Evolutionary conservation across 139 green algal species (phyloP).

Genomic region (Chlamydomonas asymmetrica): DNA sequence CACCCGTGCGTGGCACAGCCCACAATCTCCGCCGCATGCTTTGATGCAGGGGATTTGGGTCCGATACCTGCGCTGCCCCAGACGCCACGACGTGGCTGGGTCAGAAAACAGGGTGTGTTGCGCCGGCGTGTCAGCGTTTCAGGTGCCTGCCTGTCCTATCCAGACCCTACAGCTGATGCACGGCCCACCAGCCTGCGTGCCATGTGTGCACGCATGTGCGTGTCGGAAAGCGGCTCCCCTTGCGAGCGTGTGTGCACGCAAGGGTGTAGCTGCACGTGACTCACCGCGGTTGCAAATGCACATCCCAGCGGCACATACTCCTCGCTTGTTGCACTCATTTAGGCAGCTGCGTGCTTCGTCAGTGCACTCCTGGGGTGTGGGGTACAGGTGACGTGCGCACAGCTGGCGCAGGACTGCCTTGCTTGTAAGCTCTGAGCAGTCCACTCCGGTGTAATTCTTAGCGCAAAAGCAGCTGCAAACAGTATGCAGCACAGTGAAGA

Average conservation of each 20-base stretch:
- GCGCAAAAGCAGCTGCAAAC: too few species aligned
- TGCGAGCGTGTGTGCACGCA: not conserved
- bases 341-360: too few species aligned
- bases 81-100: not conserved
- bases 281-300: slow-evolving; percentile 19
- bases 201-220: not conserved
- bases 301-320: slow-evolving; percentile 4
- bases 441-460: too few species aligned
- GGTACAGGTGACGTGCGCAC: too few species aligned
- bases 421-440: too few species aligned
- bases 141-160: not conserved
- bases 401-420: too few species aligned
- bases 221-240: not conserved
- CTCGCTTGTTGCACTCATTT: slow-evolving; percentile 17
- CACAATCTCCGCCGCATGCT: not conserved
- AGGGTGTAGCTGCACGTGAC: not conserved
- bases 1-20: not conserved
- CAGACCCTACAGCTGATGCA: not conserved
- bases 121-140: not conserved
- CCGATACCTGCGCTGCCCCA: not conserved
- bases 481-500: too few species aligned
- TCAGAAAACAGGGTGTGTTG: not conserved
- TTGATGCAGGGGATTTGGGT: too few species aligned
- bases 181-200: not conserved
- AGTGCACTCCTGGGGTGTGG: too few species aligned